Evolutionary conservation across 768 basidiomycete genomes (phyloP).

Genomic region (Boletus rubescentipes): DNA sequence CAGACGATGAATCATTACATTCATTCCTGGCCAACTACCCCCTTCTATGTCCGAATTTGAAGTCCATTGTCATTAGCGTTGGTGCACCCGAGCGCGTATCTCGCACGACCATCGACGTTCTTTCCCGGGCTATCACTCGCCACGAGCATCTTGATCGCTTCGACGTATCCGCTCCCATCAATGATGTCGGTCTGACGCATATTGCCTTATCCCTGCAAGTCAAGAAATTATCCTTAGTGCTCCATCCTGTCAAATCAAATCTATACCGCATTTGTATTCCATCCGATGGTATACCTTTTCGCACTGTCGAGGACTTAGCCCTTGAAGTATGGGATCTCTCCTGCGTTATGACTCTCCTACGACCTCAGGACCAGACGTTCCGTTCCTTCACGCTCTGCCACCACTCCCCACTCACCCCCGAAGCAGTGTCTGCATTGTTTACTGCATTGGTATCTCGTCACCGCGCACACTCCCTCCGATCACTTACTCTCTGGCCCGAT

Average conservation of each 20-base stretch:
- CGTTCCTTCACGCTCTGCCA: neutral
- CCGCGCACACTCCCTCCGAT: neutral
- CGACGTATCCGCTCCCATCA: neutral
- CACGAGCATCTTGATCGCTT: neutral
- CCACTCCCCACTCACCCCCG: neutral
- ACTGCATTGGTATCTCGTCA: neutral
- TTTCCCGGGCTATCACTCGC: neutral
- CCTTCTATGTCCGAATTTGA: neutral
- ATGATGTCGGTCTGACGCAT: neutral
- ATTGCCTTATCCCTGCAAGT: neutral
- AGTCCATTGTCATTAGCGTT: neutral
- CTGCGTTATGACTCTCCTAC: neutral
- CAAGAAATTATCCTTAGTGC: neutral
- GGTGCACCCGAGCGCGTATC: neutral
- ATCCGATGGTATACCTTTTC: neutral
- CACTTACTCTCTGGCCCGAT: neutral
- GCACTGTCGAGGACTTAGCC: neutral
- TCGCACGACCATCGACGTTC: neutral
- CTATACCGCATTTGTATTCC: neutral
- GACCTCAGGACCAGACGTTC: neutral
- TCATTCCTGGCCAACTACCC: neutral
- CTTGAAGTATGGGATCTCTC: neutral
- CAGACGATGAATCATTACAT: neutral
- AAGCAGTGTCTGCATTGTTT: neutral
- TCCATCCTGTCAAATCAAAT: neutral